Percentiles rank a stretch among this genome's conserved stretches.
phyloP scores from a whole-genome alignment of 148 eudicot genomes.

The Fallopia convolvulus region DNA sequence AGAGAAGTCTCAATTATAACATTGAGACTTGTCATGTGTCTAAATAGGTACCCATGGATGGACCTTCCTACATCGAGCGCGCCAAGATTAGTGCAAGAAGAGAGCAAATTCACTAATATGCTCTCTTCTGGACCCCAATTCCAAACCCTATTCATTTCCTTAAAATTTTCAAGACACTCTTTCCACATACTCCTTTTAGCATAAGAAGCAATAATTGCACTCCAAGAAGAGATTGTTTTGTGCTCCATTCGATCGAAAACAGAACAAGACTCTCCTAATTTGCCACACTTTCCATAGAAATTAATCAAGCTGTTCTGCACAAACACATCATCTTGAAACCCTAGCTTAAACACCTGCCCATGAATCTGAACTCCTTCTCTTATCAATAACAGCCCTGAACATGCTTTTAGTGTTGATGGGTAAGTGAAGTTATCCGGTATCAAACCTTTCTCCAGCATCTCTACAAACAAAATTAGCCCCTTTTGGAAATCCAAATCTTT shows the following conservation, averaged over 20 bases:
- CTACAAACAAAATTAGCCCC: constrained; percentile 28
- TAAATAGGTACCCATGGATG: constrained; percentile 40
- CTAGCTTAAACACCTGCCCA: constrained; percentile 46
- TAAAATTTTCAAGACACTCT: constrained; percentile 39
- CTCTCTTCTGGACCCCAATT: constrained; percentile 52
- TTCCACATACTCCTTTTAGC: constrained; percentile 39
- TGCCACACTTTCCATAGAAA: constrained; percentile 53
- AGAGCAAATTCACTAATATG: constrained; percentile 40
- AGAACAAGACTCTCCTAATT: constrained; percentile 23
- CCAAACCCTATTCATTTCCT: constrained; percentile 30
- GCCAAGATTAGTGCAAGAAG: constrained; percentile 48
- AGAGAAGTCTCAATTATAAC: constrained; percentile 47
- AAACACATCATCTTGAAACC: constrained; percentile 38
- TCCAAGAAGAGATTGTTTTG: constrained; percentile 50
- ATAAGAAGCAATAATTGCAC: constrained; percentile 52
- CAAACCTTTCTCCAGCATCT: constrained; percentile 36
- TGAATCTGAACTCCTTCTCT: constrained; percentile 40
- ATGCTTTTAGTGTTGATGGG: constrained; percentile 45
- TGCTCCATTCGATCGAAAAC: constrained; percentile 36
- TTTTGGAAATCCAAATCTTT: constrained; percentile 24
- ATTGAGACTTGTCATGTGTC: constrained; percentile 45
- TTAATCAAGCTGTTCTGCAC: constrained; percentile 61
- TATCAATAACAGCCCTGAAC: constrained; percentile 23
- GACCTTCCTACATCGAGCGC: constrained; percentile 38
- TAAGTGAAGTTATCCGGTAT: constrained; percentile 42